Evolutionary conservation across 1,284 basidiomycete species (phyloP), one percentile per base, ranked within the genome.

Genomic region (Trichosporon asahii): DNA sequence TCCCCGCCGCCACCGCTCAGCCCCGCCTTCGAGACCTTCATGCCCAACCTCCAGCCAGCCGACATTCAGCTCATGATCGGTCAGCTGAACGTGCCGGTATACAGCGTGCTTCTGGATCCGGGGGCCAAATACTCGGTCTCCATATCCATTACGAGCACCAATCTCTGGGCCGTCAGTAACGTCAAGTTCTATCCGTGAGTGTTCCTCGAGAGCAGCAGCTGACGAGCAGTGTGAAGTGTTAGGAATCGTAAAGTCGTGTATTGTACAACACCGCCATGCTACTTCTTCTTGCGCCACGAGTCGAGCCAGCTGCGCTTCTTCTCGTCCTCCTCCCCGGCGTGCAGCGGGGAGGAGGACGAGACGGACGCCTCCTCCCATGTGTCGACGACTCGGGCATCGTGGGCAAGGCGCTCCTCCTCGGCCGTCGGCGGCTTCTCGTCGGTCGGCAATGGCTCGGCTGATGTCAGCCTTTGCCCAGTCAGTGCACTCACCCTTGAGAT

Each of bases 311-410:
- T 33, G 15, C 57, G 27, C 57, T 61, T 61, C 57, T 61, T 61
- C 29, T 61, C 57, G 33, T 66, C 53, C 4, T 57, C 66, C 21
- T 57, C 3, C 8, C 66, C 66, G 1, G 23, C 53, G 9, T 66
- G 35, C 4, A 21, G 66, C 11, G 66, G 66, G n/a, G 66, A 53
- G 53, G 57, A 53, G 53, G 53, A 60, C 15, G 49, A 37, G 7
- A 66, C 53, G 14, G 66, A 66, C 21, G 66, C 66, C 53, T 57
- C 49, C 53, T 57, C 66, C 49, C 63, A 64, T 3, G 35, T 64
- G 35, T 64, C 63, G 12, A 64, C 63, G 4, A 64, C 9, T 2
- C 35, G n/a, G 35, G 63, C 63, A 25, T 64, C 63, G n/a, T 64
- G 8, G 3, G 23, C 63, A 3, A 64, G 63, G 12, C 63, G 37